phyloP scores from a whole-genome alignment of 805 yeast genomes.

The Ogataea paraovalis region DNA sequence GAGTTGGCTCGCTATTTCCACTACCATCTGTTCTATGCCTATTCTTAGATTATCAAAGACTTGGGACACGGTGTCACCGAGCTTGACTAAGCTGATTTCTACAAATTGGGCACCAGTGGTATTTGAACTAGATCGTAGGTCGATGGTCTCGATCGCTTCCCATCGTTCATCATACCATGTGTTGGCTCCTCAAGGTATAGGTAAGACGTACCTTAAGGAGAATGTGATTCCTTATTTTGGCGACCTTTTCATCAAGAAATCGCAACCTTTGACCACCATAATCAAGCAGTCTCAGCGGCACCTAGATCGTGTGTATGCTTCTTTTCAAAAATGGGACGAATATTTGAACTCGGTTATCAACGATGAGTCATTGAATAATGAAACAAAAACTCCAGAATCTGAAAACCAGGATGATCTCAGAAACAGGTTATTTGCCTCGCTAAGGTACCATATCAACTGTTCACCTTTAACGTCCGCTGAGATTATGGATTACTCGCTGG shows the following conservation, averaged over 20 bases:
- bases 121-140: slow-evolving; percentile 78
- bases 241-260: slow-evolving; percentile 60
- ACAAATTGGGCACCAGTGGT: slow-evolving; percentile 92
- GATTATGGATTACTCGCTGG: slow-evolving; percentile 62
- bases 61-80: slow-evolving; percentile 69
- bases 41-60: slow-evolving; percentile 66
- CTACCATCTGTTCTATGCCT: slow-evolving; percentile 78
- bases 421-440: slow-evolving; percentile 32
- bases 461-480: slow-evolving; percentile 45
- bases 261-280: slow-evolving; percentile 23
- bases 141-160: slow-evolving; percentile 53
- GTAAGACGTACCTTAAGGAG: slow-evolving; percentile 67
- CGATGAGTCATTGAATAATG: slow-evolving; percentile 36
- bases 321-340: slow-evolving; percentile 80
- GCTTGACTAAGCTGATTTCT: slow-evolving; percentile 54
- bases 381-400: slow-evolving; percentile 1
- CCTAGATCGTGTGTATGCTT: slow-evolving; percentile 63
- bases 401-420: slow-evolving; percentile 5
- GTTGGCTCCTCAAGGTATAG: slow-evolving; percentile 85
- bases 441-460: slow-evolving; percentile 39
- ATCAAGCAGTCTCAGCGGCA: slow-evolving; percentile 59
- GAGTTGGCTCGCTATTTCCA: slow-evolving; percentile 88
- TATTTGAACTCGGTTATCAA: slow-evolving; percentile 46
- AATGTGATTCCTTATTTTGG: slow-evolving; percentile 89
- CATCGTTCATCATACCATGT: slow-evolving; percentile 64